Evolutionary conservation across 2,329 filamentous ascomycete species (phyloP).

Genomic region (Colletotrichum abscissum): DNA sequence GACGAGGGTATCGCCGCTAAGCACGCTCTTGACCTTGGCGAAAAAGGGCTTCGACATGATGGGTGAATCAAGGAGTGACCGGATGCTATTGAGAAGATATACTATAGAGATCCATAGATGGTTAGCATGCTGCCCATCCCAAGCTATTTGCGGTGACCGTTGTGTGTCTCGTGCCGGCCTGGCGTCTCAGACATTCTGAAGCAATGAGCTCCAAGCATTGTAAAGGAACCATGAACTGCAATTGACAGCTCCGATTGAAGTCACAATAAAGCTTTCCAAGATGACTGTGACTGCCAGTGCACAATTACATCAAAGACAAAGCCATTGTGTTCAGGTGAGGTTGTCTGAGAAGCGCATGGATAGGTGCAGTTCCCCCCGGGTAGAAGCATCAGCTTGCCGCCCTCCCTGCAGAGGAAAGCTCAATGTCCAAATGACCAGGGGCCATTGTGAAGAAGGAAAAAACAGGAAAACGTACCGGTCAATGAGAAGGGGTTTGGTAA

Average conservation of each 20-base stretch:
- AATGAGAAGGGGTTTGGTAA: background rate
- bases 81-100: background rate
- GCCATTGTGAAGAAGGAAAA: background rate
- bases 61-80: conserved; percentile 35
- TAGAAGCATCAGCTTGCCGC: conserved; percentile 9
- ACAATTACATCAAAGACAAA: background rate
- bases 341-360: conserved; percentile 15
- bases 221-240: background rate
- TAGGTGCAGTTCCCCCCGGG: conserved; percentile 16
- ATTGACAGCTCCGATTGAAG: background rate
- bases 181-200: conserved; percentile 11
- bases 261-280: background rate
- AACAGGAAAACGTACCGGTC: background rate
- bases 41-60: conserved; percentile 66
- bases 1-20: conserved; percentile 93
- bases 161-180: background rate
- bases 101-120: background rate
- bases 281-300: background rate
- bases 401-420: background rate
- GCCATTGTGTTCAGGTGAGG: background rate
- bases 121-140: conserved; percentile 5
- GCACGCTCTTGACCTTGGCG: conserved; percentile 89
- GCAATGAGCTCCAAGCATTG: no score
- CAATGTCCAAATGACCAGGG: background rate
- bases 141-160: conserved; percentile 11